Evolutionary conservation across 2,329 filamentous ascomycete genomes (phyloP), one percentile per base, ranked within the genome.

Genomic region (Fusarium fujikuroi): DNA sequence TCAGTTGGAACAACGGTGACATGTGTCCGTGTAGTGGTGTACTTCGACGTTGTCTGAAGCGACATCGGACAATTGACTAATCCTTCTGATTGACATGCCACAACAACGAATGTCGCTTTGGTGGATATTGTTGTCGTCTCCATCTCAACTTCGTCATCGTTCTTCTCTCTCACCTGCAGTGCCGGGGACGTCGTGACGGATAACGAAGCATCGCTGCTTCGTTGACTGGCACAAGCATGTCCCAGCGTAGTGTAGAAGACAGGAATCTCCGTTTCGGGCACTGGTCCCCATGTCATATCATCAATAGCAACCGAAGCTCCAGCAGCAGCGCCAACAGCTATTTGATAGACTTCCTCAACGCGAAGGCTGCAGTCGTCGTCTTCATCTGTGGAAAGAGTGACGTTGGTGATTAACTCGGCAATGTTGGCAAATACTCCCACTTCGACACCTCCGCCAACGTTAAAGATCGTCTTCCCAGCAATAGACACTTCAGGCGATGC

Each of bases 231-330:
- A 72, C 87, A 89, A 4, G 78, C 79, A 32, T 83, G 80, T 1
- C 81, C 81, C 1, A 90, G 72, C 0, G 85, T 87, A 0, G 88
- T 90, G 72, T 85, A 88, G 72, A 83, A 90, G 44, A 91, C 81
- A 1, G 88, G 85, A 6, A 85, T 82, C 16, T 84, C 82, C 0
- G 84, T 87, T 25, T 79, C 76, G 0, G 86, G 84, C 0, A 81
- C 77, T 0, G 87, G 87, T 0, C 88, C 89, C 86, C 86, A 91
- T 0, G 83, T 85, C 19, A 84, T 73, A 1, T 74, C 70, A 2
- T 78, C 79, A 9, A 89, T 56, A 4, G 79, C 83, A 1, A 90
- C 73, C 0, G 85, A 87, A 1, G 87, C 88, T 3, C 88, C 89
- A 9, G 87, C 87, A 3, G 81, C 82, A 9, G 87, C 88, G 21